These are phyloP conservation scores for Harringtonia lauricola DNA, from an alignment of 2,329 filamentous ascomycete genomes.

Conservation along the genomic window DNA sequence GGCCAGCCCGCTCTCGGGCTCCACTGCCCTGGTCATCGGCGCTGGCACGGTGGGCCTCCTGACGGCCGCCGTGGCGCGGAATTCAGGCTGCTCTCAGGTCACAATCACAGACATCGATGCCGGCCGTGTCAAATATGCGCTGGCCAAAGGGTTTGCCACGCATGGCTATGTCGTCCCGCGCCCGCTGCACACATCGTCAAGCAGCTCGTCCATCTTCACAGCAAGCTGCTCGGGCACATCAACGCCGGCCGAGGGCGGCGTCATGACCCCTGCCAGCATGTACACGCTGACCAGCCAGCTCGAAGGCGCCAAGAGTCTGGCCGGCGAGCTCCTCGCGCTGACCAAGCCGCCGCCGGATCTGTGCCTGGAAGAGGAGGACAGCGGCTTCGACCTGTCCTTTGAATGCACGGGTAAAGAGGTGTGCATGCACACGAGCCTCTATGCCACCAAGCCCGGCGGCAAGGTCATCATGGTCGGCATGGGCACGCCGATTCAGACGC, in stretches of 20 bases:
- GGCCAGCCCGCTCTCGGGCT: constrained; percentile 37
- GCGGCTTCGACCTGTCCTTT: constrained; percentile 58
- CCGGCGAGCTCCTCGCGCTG: constrained; percentile 35
- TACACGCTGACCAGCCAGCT: constrained; percentile 37
- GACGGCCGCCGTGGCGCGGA: constrained; percentile 50
- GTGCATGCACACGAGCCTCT: constrained; percentile 66
- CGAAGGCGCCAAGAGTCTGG: constrained; percentile 37
- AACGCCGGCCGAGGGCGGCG: constrained; percentile 29
- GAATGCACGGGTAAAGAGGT: constrained; percentile 69
- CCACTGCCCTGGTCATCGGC: constrained; percentile 51
- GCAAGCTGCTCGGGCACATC: constrained; percentile 38
- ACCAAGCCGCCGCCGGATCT: constrained; percentile 20
- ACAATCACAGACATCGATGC: constrained; percentile 50
- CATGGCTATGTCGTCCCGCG: constrained; percentile 44
- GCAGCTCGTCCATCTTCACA: constrained; percentile 29
- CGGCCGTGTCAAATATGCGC: constrained; percentile 47
- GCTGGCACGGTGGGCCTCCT: constrained; percentile 53
- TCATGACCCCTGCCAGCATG: constrained; percentile 32
- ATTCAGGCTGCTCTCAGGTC: constrained; percentile 47
- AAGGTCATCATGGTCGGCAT: constrained; percentile 70
- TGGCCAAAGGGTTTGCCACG: constrained; percentile 47
- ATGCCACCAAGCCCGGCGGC: constrained; percentile 58
- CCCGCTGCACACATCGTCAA: constrained; percentile 29
- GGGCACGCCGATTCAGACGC: constrained; percentile 65
- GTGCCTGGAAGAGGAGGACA: constrained; percentile 43